These are phyloP conservation scores for Populus trichocarpa DNA, from an alignment of 441 rosid species.

Conservation along the genomic window DNA sequence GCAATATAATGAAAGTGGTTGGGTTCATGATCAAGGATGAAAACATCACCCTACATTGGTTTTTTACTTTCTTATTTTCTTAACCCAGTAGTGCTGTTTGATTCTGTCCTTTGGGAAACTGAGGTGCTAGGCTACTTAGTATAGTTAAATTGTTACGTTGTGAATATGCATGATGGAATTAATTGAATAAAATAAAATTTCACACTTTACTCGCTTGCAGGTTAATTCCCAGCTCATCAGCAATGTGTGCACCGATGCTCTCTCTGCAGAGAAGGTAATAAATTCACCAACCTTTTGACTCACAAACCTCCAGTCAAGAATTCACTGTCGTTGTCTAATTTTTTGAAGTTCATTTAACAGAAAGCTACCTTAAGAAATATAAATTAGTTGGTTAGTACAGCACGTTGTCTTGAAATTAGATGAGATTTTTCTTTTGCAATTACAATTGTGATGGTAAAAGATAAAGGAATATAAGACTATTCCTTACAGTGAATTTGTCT, in stretches of 20 bases:
- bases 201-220: conserved; percentile 33
- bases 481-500: neutral
- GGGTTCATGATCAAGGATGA: neutral
- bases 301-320: neutral
- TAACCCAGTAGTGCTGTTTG: neutral
- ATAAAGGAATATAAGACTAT: neutral
- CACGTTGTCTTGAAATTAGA: neutral
- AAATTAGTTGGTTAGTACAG: neutral
- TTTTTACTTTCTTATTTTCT: neutral
- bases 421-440: neutral
- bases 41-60: neutral
- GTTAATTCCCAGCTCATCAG: conserved; percentile 98
- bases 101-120: neutral
- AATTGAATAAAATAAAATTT: neutral
- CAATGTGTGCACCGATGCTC: conserved; percentile 97
- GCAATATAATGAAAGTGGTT: neutral
- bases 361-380: neutral
- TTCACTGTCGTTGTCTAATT: neutral
- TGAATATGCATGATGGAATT: too few species aligned
- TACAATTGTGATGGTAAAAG: neutral
- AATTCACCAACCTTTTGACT: neutral
- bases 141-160: neutral
- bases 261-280: conserved; percentile 97
- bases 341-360: neutral
- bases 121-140: neutral